Base-by-base conservation (phyloP, 2,329 filamentous ascomycete species). In the Epichloe scottii region DNA sequence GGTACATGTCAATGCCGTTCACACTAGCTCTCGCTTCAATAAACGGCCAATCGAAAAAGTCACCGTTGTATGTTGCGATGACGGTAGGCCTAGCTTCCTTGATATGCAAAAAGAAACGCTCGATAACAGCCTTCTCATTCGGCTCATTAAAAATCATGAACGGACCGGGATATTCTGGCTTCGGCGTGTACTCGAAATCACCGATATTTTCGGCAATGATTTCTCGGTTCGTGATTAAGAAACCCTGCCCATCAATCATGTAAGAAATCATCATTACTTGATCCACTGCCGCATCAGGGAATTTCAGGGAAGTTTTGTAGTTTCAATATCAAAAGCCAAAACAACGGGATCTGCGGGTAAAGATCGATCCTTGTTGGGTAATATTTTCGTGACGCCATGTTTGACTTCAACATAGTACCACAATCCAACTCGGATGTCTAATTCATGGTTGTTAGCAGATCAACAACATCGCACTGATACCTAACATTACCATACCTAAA, bases 181-280 rank as follows among this genome's bases (percentile, higher is more conserved):
- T 96, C 0, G 93, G 94, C 0, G 93, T 98, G 66, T 98, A 98
- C 62, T 98, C 94, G 62, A 98, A 98, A 65, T 98, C 93, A 52
- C 84, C 78, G 65, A 98, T 98, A 62, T 98, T 90, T 67, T 98
- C 91, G 0, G 91, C 95, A 10, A 98, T 89, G 54, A 98, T 95
- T 64, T 97, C 90, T 61, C 94, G 82, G 64, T 98, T 98, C 5
- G 93, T 98, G 67, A 98, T 97, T 37, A 98, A 75, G 60, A 97
- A 98, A 4, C 93, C 93, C 68, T 95, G 90, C 0, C 93, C 94
- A 60, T 98, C 93, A 61, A 98, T 97, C 94, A 98, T 98, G 73
- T 98, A 98, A 34, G 94, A 98, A 66, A 98, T 91, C 93, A 98
- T 98, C 90, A 98, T 98, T 63, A 98, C 85, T 66, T 95, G 91